Evolutionary conservation across 202 grass and related monocot genomes (phyloP).

Genomic region (Saccharum hybrid): DNA sequence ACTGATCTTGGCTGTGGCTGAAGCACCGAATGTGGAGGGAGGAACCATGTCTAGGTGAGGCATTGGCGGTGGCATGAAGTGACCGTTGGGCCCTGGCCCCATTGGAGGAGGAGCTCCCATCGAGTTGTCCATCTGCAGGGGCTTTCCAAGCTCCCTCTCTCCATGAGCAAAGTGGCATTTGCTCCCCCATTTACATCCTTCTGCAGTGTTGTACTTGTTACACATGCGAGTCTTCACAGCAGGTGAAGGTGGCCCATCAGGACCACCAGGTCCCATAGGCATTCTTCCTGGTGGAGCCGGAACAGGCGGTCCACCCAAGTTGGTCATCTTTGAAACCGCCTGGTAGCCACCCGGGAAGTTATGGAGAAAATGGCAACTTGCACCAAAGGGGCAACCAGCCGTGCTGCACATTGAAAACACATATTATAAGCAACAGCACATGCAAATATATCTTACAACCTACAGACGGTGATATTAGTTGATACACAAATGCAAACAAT

Average conservation of each 20-base stretch:
- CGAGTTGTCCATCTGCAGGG: slow-evolving; percentile 50
- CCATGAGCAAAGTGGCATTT: slow-evolving; percentile 92
- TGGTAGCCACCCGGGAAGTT: slow-evolving; percentile 83
- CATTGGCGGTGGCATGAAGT: slow-evolving; percentile 51
- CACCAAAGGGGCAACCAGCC: slow-evolving; percentile 82
- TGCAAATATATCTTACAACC: background rate
- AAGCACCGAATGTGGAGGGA: slow-evolving; percentile 76
- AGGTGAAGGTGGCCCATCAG: slow-evolving; percentile 48
- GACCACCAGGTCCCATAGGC: slow-evolving; percentile 44
- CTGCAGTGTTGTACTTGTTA: slow-evolving; percentile 88
- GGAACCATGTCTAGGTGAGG: slow-evolving; percentile 50
- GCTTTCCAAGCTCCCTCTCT: slow-evolving; percentile 82
- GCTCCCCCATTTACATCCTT: slow-evolving; percentile 92
- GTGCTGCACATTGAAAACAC: slow-evolving; percentile 58
- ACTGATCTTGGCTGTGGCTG: slow-evolving; percentile 90
- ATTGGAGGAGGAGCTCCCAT: slow-evolving; percentile 55
- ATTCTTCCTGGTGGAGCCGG: slow-evolving; percentile 63
- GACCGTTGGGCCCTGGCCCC: slow-evolving; percentile 49
- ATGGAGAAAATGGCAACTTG: slow-evolving; percentile 84
- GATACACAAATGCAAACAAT: slow-evolving; percentile 32
- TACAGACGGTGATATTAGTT: background rate
- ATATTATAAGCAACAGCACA: slow-evolving; percentile 40
- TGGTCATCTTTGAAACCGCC: slow-evolving; percentile 77
- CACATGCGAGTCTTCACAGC: slow-evolving; percentile 73
- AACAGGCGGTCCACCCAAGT: slow-evolving; percentile 56